Base-by-base conservation (phyloP, 169 alveolate species). In the Plasmodium inui region DNA sequence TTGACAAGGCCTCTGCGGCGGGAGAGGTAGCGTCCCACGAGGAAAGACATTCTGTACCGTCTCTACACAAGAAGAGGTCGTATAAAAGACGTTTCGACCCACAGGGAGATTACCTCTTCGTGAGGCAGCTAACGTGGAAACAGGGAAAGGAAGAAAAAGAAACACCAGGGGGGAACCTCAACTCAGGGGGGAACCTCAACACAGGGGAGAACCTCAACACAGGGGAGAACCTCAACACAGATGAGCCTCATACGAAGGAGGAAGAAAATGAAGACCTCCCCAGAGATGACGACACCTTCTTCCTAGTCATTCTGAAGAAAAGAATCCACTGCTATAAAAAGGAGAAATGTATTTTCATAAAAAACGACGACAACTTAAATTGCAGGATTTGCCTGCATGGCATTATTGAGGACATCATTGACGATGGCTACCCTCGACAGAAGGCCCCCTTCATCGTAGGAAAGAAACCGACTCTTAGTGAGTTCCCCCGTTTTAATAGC, bases 381-480 rank as follows among this genome's bases (percentile, higher is more conserved):
- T 88, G 94, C 55, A 50, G 94, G 46, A 88, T 88, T 78, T 88
- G 94, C n/a, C 19, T 88, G 17, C 82, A 88, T 34, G 94, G 94
- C 0, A 39, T 8, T 1, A 88, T 88, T 5, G 32, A 78, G 28
- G 94, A 88, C 12, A 88, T 88, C 10, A 14, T 88, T 0, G 74
- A 88, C 32, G 83, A 88, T 39, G 72, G 73, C 46, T 28, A 26
- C 8, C 53, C 50, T n/a, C 37, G 39, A 5, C 44, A 61, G 19
- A 44, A 78, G 17, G n/a, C 14, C 8, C 53, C 94, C 8, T 88
- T 88, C 50, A 70, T 41, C 70, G 71, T 78, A 22, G 81, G 81
- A 37, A 88, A 41, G 50, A 78, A 88, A 67, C 94, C 94, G 3
- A 26, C 55, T 19, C 50, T 88, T 26, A 57, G 50, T 26, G 72